Evolutionary conservation across 352 stramenopile genomes (phyloP).

Genomic region (Phytophthora megakarya): DNA sequence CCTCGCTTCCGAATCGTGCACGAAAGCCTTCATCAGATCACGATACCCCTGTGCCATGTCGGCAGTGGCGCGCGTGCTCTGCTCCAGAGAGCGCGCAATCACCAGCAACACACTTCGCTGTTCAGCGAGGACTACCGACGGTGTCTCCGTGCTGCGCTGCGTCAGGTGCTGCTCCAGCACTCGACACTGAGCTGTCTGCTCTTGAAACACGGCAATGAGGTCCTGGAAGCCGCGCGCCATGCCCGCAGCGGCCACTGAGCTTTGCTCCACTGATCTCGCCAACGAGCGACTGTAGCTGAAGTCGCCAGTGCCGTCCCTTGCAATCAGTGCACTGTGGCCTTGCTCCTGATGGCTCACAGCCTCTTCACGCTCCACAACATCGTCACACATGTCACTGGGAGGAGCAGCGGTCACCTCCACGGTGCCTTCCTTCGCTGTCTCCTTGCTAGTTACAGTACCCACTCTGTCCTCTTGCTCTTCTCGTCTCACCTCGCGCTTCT

Average conservation of each 20-base stretch:
- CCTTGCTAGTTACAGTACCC: too few species aligned
- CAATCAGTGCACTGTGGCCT: conserved; percentile 12
- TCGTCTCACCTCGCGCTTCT: too few species aligned
- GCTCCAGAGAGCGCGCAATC: conserved; percentile 47
- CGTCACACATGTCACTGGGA: conserved; percentile 15
- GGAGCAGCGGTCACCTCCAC: background rate
- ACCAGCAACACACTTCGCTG: conserved; percentile 42
- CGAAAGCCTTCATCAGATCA: conserved; percentile 40
- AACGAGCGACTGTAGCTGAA: conserved; percentile 36
- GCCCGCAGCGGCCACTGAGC: conserved; percentile 46
- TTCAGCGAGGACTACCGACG: conserved; percentile 16
- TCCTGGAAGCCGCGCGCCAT: conserved; percentile 55
- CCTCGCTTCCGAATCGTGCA: conserved; percentile 23
- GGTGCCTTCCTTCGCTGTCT: too few species aligned
- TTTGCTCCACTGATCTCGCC: conserved; percentile 54
- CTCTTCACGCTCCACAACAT: background rate
- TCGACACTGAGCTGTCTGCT: conserved; percentile 33
- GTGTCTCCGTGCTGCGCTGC: background rate
- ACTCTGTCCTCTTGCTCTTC: too few species aligned
- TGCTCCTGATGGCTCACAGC: background rate
- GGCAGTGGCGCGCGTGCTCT: conserved; percentile 48
- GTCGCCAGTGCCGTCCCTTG: conserved; percentile 6
- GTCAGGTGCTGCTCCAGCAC: conserved; percentile 22
- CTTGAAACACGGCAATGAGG: conserved; percentile 41
- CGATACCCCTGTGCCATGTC: conserved; percentile 52